Base-by-base conservation (phyloP, 257 asterid species). In the Verbascum thapsus region DNA sequence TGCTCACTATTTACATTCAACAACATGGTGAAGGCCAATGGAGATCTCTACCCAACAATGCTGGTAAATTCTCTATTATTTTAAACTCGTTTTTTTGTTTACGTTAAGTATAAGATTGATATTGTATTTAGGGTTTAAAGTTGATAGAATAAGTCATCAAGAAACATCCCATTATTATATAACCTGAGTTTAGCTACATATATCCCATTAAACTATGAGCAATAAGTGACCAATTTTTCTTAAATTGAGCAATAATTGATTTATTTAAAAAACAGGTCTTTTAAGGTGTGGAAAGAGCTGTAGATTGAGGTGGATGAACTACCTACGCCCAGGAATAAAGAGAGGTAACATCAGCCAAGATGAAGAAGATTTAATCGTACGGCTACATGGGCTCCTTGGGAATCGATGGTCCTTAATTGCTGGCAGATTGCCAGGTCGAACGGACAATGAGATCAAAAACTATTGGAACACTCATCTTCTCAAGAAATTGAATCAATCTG, bases 231-330 rank as follows among this genome's bases (percentile, higher is more conserved):
- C n/a, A n/a, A n/a, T n/a, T n/a, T n/a, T n/a, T n/a, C n/a, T n/a
- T n/a, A n/a, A n/a, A n/a, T n/a, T n/a, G n/a, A n/a, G n/a, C n/a
- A n/a, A n/a, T n/a, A n/a, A n/a, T n/a, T n/a, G n/a, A n/a, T n/a
- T n/a, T n/a, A n/a, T n/a, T n/a, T n/a, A n/a, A n/a, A n/a, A n/a
- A 4, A 15, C 66, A 86, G 95, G 92, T 56, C 65, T 87, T 1
- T 55, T 82, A 58, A 76, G 95, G 51, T 87, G 96, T 57, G 94
- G 96, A 0, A 88, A 88, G 88, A 88, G 96, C 66, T 88, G 96
- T 55, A 54, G 96, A 26, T 32, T 88, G 35, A 30, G 96, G 51
- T 88, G 96, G 96, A 82, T 85, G 88, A 88, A 88, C 11, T 88
- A 88, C 53, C 86, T 88, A 1, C 77, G 88, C 3, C 96, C 91